Evolutionary conservation across 148 eudicot genomes (phyloP), one percentile per base, ranked within the genome.

Genomic region (Dysphania ambrosioides): DNA sequence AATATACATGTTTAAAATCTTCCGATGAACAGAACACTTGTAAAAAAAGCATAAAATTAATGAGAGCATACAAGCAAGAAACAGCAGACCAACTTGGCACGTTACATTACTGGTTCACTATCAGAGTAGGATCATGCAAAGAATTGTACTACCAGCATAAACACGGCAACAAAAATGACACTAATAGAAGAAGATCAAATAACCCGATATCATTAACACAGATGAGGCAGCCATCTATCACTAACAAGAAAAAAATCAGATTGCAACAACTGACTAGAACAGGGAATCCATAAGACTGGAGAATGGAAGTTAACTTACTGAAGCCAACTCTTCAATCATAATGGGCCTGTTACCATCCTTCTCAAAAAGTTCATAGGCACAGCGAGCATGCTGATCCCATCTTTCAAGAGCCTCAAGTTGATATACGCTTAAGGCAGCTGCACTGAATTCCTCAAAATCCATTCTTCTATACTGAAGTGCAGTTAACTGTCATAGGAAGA

Each of bases 401-500:
- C 93, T 80, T 56, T 90, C 97, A 68, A 85, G 90, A 74, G 93
- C 88, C 85, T 94, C 97, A 8, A 94, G 87, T 82, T 94, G 98
- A 82, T 88, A 81, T 19, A 92, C 92, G 78, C 97, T 94, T 63
- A 85, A 72, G 63, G 93, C 78, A 65, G 98, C 93, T 23, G 97
- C 98, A 87, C 93, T 90, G 70, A 94, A 94, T 82, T 94, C 98
- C 68, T 92, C 91, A 71, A 94, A 94, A 78, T 92, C 92, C 96
- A 94, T 90, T 72, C 84, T 86, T 86, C 96, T 84, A 76, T 88
- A 87, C 41, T 94, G 96, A 68, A 94, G 93, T 77, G 88, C 86
- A 72, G 85, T 87, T 74, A 95, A 87, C 99, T 95, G 89, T 58
- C 67, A 72, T 30, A 69, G 29, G 42, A 51, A 69, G 24, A 47